Evolutionary conservation across 768 basidiomycete species (phyloP).

Genomic region (Boletus pseudo-olivaceus): DNA sequence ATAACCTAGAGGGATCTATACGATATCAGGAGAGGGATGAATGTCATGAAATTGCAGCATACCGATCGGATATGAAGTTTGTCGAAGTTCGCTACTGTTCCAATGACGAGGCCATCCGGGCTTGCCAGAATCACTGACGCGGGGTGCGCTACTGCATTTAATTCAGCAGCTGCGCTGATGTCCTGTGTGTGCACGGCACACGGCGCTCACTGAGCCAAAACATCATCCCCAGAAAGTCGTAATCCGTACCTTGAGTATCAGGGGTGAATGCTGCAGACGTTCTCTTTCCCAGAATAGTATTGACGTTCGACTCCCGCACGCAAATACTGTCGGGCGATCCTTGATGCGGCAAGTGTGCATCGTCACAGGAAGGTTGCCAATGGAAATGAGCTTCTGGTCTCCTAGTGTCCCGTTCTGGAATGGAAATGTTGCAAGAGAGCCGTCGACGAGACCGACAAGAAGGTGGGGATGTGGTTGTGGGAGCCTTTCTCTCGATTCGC

Average conservation of each 20-base stretch:
- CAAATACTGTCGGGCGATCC: conserved; percentile 58
- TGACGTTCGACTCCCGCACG: conserved; percentile 65
- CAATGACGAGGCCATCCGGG: conserved; percentile 55
- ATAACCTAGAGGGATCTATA: conserved; percentile 65
- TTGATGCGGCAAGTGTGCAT: conserved; percentile 55
- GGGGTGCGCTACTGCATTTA: conserved; percentile 48
- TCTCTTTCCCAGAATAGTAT: conserved; percentile 67
- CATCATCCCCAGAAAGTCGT: not conserved
- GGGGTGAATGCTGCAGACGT: conserved; percentile 61
- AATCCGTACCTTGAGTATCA: conserved; percentile 60
- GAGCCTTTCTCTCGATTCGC: conserved; percentile 31
- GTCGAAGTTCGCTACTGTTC: conserved; percentile 61
- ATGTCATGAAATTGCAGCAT: conserved; percentile 15
- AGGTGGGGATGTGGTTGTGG: conserved; percentile 50
- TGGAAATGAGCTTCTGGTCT: conserved; percentile 55
- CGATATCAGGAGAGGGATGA: not conserved
- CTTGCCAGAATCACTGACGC: conserved; percentile 60
- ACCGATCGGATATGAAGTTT: conserved; percentile 83
- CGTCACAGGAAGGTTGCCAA: conserved; percentile 66
- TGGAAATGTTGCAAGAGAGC: conserved; percentile 56
- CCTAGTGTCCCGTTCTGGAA: conserved; percentile 40
- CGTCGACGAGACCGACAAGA: conserved; percentile 73
- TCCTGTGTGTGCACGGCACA: conserved; percentile 36
- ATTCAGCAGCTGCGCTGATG: conserved; percentile 45
- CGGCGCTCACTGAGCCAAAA: not conserved